Base-by-base conservation (phyloP, 768 basidiomycete species). In the Naganishia randhawae region DNA sequence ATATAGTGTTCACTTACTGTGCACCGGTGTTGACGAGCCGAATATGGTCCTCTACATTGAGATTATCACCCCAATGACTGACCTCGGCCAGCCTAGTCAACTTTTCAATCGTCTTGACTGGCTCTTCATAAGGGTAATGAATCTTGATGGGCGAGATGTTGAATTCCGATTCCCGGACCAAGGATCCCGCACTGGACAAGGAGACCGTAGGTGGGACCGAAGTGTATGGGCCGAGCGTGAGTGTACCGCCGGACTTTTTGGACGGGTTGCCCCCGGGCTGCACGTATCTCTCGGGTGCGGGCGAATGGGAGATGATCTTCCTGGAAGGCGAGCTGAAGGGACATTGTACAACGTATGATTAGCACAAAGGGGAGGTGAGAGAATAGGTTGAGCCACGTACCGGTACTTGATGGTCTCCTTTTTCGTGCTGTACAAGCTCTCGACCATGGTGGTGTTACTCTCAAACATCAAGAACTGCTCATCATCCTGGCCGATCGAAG, bases 61-160 rank as follows among this genome's bases (percentile, higher is more conserved):
- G 78, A 79, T 96, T 96, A 48, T 87, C 86, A 37, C 95, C 94
- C 96, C 95, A 98, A 77, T 98, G 95, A 71, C 92, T 95, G 71
- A 99, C 87, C 81, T 99, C 95, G 1, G 88, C 92, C 0, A 84
- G 74, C 55, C 96, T 87, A 69, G 85, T 84, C 35, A 96, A 84
- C 50, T 83, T 86, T 35, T 82, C 84, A 62, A 97, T 82, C 71
- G 91, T 87, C 27, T 93, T 77, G 50, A 96, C 85, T 0, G 95
- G 91, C 68, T 87, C 83, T n/a, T 88, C 89, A 67, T 88, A 88
- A 72, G 84, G 82, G 81, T 92, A 98, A 76, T 95, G 92, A 2
- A 96, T 82, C 14, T 81, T 81, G 71, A 94, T 77, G 32, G 82
- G 82, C 72, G 88, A 84, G 75, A 94, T 91, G 67, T 83, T 78